Evolutionary conservation across 192 early-diverging fungal genomes (phyloP).

Genomic region (Backusella mclennaniae): DNA sequence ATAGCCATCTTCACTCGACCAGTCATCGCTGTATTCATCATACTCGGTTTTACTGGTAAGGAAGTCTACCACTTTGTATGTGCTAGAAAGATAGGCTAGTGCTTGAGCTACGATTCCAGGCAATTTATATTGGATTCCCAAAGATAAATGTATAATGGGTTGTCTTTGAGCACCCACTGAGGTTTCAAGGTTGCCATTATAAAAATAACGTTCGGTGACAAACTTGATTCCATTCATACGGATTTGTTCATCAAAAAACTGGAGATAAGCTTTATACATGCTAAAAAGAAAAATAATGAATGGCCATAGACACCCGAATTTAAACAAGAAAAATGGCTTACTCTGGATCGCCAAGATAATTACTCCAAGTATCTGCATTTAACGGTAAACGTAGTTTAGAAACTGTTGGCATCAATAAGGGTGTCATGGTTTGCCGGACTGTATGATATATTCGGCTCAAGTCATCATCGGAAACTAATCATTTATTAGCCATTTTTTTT

Average conservation of each 20-base stretch:
- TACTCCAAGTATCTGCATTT: neutral
- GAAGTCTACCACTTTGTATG: neutral
- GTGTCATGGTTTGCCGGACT: neutral
- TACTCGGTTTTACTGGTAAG: neutral
- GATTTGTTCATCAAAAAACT: neutral
- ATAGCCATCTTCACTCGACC: neutral
- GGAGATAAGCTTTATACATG: slow-evolving; percentile 1
- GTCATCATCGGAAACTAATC: neutral
- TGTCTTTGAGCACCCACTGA: neutral
- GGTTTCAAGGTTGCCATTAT: neutral
- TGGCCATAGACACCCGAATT: neutral
- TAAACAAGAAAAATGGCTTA: neutral
- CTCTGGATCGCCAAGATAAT: neutral
- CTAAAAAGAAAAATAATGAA: neutral
- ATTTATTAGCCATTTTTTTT: neutral
- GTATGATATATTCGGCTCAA: neutral
- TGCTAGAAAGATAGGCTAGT: neutral
- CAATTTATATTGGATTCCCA: neutral
- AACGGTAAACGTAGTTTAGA: neutral
- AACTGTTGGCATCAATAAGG: neutral
- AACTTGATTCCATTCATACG: neutral
- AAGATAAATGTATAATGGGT: neutral
- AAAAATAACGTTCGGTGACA: neutral
- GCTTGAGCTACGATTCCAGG: neutral
- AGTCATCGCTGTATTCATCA: neutral